A percentile compares a stretch with the other conserved stretches of the same genome.
Evolutionary conservation across 768 basidiomycete species (phyloP).

Genomic region (Suillus hirtellus): DNA sequence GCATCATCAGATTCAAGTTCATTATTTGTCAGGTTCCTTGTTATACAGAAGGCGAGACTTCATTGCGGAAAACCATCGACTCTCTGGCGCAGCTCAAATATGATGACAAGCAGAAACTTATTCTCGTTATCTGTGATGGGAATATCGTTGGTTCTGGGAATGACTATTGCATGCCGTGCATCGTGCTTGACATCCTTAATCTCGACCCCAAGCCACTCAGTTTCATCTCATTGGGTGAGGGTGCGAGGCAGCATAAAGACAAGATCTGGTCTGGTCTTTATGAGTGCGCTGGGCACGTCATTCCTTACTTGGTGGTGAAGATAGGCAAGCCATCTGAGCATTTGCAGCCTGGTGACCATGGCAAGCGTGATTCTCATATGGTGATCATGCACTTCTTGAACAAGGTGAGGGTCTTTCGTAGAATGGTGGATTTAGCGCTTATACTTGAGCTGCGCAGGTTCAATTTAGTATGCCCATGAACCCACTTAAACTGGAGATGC

Average conservation of each 20-base stretch:
- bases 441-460: constrained; percentile 51
- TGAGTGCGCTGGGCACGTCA: constrained; percentile 70
- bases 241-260: constrained; percentile 96
- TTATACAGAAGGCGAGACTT: constrained; percentile 94
- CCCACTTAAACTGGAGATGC: constrained; percentile 96
- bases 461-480: constrained; percentile 98
- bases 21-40: constrained; percentile 98
- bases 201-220: constrained; percentile 93
- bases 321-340: constrained; percentile 69
- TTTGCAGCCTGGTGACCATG: constrained; percentile 64
- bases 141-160: constrained; percentile 73
- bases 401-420: constrained; percentile 38
- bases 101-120: constrained; percentile 87
- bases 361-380: constrained; percentile 70
- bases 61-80: constrained; percentile 86
- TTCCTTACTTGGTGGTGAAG: constrained; percentile 61
- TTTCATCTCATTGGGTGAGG: constrained; percentile 92
- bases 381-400: constrained; percentile 67
- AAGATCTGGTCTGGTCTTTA: constrained; percentile 82
- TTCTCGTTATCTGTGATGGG: constrained; percentile 68
- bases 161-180: constrained; percentile 63
- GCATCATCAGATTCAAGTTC: constrained; percentile 94
- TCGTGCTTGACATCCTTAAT: constrained; percentile 70
- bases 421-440: not conserved
- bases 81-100: constrained; percentile 93